These are phyloP conservation scores for Fusarium neocosmosporiellum DNA, from an alignment of 2,329 filamentous ascomycete species.

Conservation along the genomic window DNA sequence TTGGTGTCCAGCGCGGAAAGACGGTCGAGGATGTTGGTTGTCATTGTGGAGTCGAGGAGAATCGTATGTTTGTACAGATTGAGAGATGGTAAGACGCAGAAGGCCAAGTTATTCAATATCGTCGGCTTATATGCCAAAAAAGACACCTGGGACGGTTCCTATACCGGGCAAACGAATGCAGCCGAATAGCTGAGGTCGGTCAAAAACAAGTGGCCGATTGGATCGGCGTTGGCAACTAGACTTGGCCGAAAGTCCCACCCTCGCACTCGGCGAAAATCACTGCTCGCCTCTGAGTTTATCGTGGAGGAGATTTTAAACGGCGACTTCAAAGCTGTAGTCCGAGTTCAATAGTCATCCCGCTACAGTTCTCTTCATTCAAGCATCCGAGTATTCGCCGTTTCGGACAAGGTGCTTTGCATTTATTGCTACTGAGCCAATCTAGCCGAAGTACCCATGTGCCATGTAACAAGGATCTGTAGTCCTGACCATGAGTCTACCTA, in stretches of 20 bases:
- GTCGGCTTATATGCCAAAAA: background rate
- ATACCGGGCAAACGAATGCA: background rate
- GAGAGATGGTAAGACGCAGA: background rate
- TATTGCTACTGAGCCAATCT: background rate
- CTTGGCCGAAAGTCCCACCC: background rate
- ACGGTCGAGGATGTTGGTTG: constrained; percentile 7
- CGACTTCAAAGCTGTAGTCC: background rate
- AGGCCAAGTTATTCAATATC: background rate
- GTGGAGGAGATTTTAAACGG: background rate
- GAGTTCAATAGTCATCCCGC: background rate
- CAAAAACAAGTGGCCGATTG: background rate
- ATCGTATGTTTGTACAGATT: background rate
- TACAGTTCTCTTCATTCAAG: background rate
- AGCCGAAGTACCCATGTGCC: background rate
- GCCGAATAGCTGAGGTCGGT: background rate
- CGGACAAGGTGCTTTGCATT: too few relatives aligned
- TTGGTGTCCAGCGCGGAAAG: constrained; percentile 31
- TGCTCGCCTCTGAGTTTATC: background rate
- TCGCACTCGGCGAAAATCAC: background rate
- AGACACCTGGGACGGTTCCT: background rate
- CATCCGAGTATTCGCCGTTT: too few relatives aligned
- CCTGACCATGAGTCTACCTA: background rate
- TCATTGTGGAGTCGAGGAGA: background rate
- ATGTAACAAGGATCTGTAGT: background rate
- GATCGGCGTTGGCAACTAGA: background rate